A percentile compares a stretch with the other conserved stretches of the same genome.
phyloP scores from a whole-genome alignment of 1,139 yeast genomes.

The Nadsonia starkeyi-henricii region DNA sequence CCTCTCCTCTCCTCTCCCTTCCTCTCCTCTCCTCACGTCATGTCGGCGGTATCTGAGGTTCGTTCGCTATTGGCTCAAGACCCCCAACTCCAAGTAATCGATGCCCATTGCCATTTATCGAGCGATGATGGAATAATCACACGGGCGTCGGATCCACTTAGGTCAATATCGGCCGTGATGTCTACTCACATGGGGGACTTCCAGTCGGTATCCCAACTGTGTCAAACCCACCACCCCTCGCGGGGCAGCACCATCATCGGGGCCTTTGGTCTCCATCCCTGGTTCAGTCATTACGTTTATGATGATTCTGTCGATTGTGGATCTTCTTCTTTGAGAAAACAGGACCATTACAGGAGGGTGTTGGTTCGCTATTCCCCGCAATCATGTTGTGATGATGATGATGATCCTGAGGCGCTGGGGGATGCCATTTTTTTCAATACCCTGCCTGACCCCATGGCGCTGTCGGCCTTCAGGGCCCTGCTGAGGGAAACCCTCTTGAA shows the following conservation, averaged over 20 bases:
- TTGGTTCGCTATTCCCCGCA: constrained; percentile 41
- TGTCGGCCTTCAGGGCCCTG: not conserved
- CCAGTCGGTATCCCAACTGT: constrained; percentile 19
- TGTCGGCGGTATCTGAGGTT: too few relatives aligned
- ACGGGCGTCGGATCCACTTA: constrained; percentile 8
- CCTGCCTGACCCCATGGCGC: not conserved
- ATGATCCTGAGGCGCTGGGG: not conserved
- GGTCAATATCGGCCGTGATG: constrained; percentile 22
- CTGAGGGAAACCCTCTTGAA: constrained; percentile 14
- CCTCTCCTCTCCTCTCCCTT: too few relatives aligned
- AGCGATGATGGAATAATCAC: constrained; percentile 11
- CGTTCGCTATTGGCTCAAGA: too few relatives aligned
- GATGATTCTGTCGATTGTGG: constrained; percentile 12
- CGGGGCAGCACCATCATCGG: constrained; percentile 38
- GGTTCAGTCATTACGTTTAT: constrained; percentile 62
- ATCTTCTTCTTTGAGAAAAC: constrained; percentile 11
- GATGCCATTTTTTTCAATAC: not conserved
- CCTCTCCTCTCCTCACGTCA: too few relatives aligned
- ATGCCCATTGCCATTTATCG: constrained; percentile 52
- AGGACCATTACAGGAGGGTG: constrained; percentile 42
- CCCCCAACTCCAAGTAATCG: constrained; percentile 20
- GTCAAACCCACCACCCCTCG: constrained; percentile 17
- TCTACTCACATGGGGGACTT: constrained; percentile 27
- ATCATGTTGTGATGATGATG: too few relatives aligned
- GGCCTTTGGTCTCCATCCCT: constrained; percentile 80